Base-by-base conservation (phyloP, 2,329 filamentous ascomycete genomes). In the Corynespora cassiicola region DNA sequence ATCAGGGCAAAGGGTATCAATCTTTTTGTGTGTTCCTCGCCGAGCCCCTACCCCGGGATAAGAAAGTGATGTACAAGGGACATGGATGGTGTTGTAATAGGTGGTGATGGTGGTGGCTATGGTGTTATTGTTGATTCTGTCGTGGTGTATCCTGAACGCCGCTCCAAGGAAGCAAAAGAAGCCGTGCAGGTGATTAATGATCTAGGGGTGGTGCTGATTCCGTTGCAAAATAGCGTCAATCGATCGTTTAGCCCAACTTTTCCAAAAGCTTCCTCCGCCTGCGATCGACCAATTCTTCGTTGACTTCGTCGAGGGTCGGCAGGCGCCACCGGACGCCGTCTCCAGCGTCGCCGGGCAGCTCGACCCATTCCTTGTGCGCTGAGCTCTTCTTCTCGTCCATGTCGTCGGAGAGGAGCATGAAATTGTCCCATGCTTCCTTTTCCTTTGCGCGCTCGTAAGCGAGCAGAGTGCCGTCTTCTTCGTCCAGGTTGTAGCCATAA, bases 401-500 rank as follows among this genome's bases (percentile, higher is more conserved):
- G 16, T 70, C 80, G 14, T 81, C 79, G 10, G 72, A 75, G 50
- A 77, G 75, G 37, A 74, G 74, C 47, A 85, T 67, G 57, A 96
- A 73, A 45, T 82, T 77, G 57, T 90, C 85, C 44, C 82, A 77
- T 0, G 90, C 90, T 65, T 95, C 87, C 51, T 83, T 80, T 76
- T 97, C 94, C 73, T 90, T 94, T 60, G 82, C 76, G 29, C 75
- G 79, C 75, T 99, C 94, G 65, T 95, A 96, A 34, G 76, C 81
- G 48, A 96, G 66, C 61, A 97, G 65, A 29, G 79, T 82, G 0
- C 86, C 88, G 66, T 96, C 90, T 69, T 97, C 94, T 68, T 97
- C 91, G 54, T 91, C 89, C 6, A 91, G 79, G 45, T 90, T 91
- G 68, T 95, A 99, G 25, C 94, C 94, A 68, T 96, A 99, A 70